Evolutionary conservation across 225 moss, liverwort and hornwort species (phyloP).

Genomic region (Physcomitrium patens): DNA sequence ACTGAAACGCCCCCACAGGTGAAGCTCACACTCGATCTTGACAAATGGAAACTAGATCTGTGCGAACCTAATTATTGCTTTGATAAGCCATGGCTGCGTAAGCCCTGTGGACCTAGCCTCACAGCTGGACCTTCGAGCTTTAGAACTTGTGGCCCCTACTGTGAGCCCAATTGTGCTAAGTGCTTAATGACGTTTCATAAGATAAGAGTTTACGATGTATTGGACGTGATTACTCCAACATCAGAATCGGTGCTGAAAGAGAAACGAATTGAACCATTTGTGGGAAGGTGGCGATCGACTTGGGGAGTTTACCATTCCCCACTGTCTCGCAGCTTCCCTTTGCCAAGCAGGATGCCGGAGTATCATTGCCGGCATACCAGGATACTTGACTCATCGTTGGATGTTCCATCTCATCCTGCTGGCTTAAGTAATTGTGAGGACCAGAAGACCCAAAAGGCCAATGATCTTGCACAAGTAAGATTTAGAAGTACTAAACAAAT

Average conservation of each 20-base stretch:
- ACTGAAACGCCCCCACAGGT: slow-evolving; percentile 45
- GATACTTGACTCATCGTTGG: slow-evolving; percentile 19
- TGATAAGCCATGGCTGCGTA: slow-evolving; percentile 32
- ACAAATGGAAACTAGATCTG: slow-evolving; percentile 22
- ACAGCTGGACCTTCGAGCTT: slow-evolving; percentile 31
- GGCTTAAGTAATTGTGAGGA: slow-evolving; percentile 20
- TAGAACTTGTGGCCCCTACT: neutral
- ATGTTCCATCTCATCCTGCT: slow-evolving; percentile 10
- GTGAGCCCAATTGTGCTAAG: slow-evolving; percentile 31
- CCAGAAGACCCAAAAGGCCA: slow-evolving; percentile 20
- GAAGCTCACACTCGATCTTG: slow-evolving; percentile 26
- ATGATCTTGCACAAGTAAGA: slow-evolving; percentile 31
- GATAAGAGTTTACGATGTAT: slow-evolving; percentile 24
- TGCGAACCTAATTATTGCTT: slow-evolving; percentile 27
- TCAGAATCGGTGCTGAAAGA: slow-evolving; percentile 21
- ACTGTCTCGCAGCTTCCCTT: slow-evolving; percentile 47
- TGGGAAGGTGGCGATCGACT: slow-evolving; percentile 40
- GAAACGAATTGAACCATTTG: slow-evolving; percentile 18
- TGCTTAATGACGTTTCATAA: slow-evolving; percentile 35
- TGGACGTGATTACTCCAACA: slow-evolving; percentile 27
- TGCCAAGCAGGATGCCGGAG: slow-evolving; percentile 36
- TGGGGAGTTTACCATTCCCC: slow-evolving; percentile 33
- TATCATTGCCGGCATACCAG: slow-evolving; percentile 31
- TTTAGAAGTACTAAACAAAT: neutral
- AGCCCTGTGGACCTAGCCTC: slow-evolving; percentile 37